phyloP scores from a whole-genome alignment of 1,284 basidiomycete species.

The Microbotryum saponariae region DNA sequence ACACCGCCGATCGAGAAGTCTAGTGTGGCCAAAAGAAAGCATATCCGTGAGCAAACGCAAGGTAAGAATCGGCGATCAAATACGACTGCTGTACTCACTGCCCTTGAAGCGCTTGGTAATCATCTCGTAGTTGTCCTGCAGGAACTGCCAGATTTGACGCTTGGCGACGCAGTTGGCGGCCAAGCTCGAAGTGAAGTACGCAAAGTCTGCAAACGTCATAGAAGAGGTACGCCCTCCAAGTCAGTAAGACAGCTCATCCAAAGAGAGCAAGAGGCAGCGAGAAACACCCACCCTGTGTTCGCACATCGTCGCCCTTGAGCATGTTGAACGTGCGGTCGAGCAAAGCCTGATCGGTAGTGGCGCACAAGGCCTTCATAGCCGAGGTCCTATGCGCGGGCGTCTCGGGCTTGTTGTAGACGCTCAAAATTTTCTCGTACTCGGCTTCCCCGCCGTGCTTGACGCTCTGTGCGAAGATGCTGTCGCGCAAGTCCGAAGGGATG shows the following conservation, averaged over 20 bases:
- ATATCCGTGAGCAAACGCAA: not conserved
- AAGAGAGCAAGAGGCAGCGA: no score
- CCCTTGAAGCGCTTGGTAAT: conserved; percentile 56
- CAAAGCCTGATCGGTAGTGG: conserved; percentile 35
- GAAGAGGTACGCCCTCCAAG: no score
- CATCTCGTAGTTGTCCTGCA: conserved; percentile 38
- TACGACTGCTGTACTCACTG: conserved; percentile 4
- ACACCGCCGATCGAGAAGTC: conserved; percentile 14
- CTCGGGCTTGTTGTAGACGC: conserved; percentile 63
- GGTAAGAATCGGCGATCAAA: not conserved
- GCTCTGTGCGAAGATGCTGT: conserved; percentile 45
- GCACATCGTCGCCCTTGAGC: conserved; percentile 37
- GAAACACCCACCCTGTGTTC: conserved; percentile 35
- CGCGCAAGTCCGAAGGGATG: conserved; percentile 53
- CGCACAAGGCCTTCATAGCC: conserved; percentile 41
- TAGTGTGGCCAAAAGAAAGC: not conserved
- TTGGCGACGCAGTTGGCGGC: conserved; percentile 37
- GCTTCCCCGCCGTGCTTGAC: conserved; percentile 64
- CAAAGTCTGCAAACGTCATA: conserved; percentile 7
- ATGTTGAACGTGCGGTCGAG: conserved; percentile 39
- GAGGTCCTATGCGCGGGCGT: conserved; percentile 44
- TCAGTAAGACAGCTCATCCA: no score
- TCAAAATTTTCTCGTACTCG: conserved; percentile 69
- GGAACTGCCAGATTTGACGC: conserved; percentile 40
- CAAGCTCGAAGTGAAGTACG: conserved; percentile 39